phyloP scores from a whole-genome alignment of 306 rosid species.

The Dryas alaskensis region DNA sequence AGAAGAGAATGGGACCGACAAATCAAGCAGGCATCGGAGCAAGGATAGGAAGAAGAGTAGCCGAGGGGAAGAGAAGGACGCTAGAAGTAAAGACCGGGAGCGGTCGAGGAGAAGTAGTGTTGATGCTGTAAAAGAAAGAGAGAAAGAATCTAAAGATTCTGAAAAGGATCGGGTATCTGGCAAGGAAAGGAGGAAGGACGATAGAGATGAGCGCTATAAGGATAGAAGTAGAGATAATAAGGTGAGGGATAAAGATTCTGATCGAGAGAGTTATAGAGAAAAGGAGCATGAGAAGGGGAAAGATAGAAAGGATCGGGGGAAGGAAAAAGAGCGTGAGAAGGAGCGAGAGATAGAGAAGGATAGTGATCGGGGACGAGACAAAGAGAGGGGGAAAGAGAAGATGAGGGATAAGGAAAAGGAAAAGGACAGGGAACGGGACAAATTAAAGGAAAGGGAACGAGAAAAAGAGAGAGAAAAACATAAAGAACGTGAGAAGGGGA shows the following conservation, averaged over 20 bases:
- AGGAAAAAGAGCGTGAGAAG: conserved; percentile 62
- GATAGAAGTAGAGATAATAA: conserved; percentile 61
- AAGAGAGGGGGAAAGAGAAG: conserved; percentile 64
- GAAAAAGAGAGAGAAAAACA: conserved; percentile 25
- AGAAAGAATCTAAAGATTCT: conserved; percentile 45
- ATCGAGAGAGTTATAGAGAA: conserved; percentile 61
- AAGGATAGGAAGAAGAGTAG: conserved; percentile 75
- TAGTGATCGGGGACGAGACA: conserved; percentile 54
- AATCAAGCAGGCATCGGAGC: conserved; percentile 55
- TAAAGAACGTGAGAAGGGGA: conserved; percentile 23
- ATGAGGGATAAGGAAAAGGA: conserved; percentile 53
- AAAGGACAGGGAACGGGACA: conserved; percentile 17
- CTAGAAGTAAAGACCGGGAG: conserved; percentile 61
- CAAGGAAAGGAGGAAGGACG: conserved; percentile 70
- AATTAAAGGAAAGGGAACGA: conserved; percentile 21
- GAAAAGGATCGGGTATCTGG: conserved; percentile 52
- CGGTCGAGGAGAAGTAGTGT: conserved; percentile 47
- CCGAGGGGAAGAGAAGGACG: conserved; percentile 67
- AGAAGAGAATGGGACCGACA: conserved; percentile 44
- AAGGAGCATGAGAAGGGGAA: conserved; percentile 64
- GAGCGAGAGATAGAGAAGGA: conserved; percentile 59
- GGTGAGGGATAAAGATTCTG: conserved; percentile 66
- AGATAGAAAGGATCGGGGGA: conserved; percentile 60
- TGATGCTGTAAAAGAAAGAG: conserved; percentile 48
- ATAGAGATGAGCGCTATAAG: conserved; percentile 70